A percentile compares a stretch with the other conserved stretches of the same genome.
Evolutionary conservation across 2,329 filamentous ascomycete species (phyloP).

Genomic region (Paecilomyces variotii): DNA sequence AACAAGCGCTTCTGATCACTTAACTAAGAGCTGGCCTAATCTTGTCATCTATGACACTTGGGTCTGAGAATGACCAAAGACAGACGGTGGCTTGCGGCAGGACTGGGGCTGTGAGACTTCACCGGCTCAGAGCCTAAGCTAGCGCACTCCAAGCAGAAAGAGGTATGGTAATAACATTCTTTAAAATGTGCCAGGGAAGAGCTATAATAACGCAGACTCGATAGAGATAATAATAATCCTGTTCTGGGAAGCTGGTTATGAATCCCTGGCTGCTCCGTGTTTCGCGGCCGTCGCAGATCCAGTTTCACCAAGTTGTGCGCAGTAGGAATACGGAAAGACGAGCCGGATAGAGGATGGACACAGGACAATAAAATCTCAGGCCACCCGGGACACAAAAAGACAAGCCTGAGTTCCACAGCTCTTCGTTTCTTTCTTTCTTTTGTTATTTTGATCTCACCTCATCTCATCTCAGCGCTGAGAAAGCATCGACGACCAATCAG

Average conservation of each 20-base stretch:
- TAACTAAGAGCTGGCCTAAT: neutral
- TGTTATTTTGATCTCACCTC: neutral
- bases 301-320: neutral
- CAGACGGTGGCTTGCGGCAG: too few species aligned
- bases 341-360: neutral
- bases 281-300: neutral
- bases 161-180: too few species aligned
- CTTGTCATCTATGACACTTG: neutral
- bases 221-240: neutral
- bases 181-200: too few species aligned
- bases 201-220: too few species aligned
- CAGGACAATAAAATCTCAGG: neutral
- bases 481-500: neutral
- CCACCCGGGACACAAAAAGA: neutral
- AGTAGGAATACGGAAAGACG: neutral
- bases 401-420: neutral
- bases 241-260: neutral
- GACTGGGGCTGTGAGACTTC: too few species aligned
- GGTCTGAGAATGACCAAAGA: neutral
- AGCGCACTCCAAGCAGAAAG: too few species aligned
- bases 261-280: neutral
- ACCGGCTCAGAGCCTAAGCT: too few species aligned
- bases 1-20: neutral
- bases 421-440: neutral
- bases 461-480: neutral